phyloP scores from a whole-genome alignment of 495 filamentous ascomycete species.

The Lepidopterella palustris region DNA sequence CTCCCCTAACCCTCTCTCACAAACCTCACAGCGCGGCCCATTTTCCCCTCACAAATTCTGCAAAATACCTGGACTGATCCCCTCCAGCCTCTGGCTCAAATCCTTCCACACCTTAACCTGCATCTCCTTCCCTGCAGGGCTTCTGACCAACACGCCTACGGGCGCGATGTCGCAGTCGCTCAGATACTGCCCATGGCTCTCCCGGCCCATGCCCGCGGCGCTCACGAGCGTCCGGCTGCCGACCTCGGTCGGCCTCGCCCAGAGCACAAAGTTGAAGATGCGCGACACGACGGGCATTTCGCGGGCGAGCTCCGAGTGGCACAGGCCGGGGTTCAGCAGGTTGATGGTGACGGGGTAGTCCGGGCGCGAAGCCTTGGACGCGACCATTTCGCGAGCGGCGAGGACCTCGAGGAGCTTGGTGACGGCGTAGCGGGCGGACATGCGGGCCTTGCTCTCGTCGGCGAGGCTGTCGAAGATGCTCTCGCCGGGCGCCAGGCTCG shows the following conservation, averaged over 20 bases:
- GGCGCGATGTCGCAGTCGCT: conserved; percentile 21
- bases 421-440: conserved; percentile 32
- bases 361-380: conserved; percentile 9
- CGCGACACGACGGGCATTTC: conserved; percentile 5
- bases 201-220: conserved; percentile 33
- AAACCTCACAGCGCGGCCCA: too few relatives aligned
- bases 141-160: conserved; percentile 18
- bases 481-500: background rate
- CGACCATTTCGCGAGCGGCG: conserved; percentile 26
- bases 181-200: conserved; percentile 35
- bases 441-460: conserved; percentile 22
- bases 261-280: conserved; percentile 1
- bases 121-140: conserved; percentile 20
- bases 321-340: conserved; percentile 36
- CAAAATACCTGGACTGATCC: conserved; percentile 26
- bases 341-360: conserved; percentile 33
- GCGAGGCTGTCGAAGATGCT: conserved; percentile 27
- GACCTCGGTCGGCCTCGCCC: conserved; percentile 36
- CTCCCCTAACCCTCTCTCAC: too few relatives aligned
- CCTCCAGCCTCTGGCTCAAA: conserved; percentile 26
- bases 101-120: conserved; percentile 29
- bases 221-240: conserved; percentile 38
- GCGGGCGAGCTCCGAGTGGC: conserved; percentile 32
- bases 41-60: background rate
- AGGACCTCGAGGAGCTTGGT: conserved; percentile 34